Conservation (phyloP, 805 yeast genomes). For the Ogataea nitratoaversa region DNA sequence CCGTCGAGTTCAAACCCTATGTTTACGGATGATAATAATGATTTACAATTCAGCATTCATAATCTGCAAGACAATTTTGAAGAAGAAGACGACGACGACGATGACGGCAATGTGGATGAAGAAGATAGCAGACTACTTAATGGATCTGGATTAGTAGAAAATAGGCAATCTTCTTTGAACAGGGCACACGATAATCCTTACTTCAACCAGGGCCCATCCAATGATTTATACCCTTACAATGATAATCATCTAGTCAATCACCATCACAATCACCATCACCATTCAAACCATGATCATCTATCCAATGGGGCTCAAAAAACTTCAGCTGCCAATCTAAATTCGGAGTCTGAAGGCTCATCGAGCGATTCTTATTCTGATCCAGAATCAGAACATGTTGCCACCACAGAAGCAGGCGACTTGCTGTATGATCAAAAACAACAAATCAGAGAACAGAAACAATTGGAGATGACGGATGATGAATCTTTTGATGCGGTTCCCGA, state of each 20-base stretch:
- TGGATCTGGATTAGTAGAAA: too few species aligned
- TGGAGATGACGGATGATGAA: conserved; percentile 25
- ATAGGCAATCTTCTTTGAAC: neutral
- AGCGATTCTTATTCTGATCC: conserved; percentile 12
- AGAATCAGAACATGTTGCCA: neutral
- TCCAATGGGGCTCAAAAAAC: neutral
- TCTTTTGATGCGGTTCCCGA: conserved; percentile 26
- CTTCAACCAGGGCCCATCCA: neutral
- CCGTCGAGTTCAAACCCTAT: conserved; percentile 26
- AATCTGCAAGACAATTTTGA: conserved; percentile 20
- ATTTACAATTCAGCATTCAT: conserved; percentile 20
- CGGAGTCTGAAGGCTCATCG: conserved; percentile 24
- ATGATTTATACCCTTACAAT: neutral
- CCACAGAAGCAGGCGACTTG: conserved; percentile 4
- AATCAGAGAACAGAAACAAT: conserved; percentile 18
- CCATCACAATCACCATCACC: neutral
- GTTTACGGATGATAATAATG: conserved; percentile 25
- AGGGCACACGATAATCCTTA: neutral
- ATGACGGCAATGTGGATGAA: conserved; percentile 9
- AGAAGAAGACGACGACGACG: conserved; percentile 16
- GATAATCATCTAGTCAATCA: neutral
- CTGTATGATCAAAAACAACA: conserved; percentile 17
- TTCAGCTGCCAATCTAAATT: conserved; percentile 21
- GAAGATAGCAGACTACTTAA: too few species aligned
- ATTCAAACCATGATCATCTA: neutral